Percentiles rank a stretch among this genome's conserved stretches.
Conservation (phyloP, 305 asterid genomes). For the Solanum hybrid region DNA sequence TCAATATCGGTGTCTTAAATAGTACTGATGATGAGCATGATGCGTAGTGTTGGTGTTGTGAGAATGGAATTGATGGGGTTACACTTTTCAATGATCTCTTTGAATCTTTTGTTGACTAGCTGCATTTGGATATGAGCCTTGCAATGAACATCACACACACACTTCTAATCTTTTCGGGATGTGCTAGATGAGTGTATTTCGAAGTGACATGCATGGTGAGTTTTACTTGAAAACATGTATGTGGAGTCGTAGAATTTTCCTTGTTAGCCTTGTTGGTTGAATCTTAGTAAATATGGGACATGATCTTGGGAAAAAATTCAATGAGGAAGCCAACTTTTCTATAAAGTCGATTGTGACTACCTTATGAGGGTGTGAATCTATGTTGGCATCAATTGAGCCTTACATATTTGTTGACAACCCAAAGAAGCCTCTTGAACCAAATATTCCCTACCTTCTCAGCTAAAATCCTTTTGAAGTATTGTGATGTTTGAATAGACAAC, state of each 20-base stretch:
- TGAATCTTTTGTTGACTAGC: background rate
- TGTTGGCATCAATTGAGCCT: background rate
- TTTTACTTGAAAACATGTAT: background rate
- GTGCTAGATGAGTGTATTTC: background rate
- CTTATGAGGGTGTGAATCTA: background rate
- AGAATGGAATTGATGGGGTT: background rate
- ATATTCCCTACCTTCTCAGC: background rate
- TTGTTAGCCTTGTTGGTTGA: background rate
- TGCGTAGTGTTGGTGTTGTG: background rate
- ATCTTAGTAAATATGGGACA: background rate
- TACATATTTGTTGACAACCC: background rate
- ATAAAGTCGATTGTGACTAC: background rate
- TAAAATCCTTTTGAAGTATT: background rate
- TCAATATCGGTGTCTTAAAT: background rate
- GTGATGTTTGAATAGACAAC: background rate
- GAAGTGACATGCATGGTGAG: background rate
- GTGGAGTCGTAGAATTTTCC: background rate
- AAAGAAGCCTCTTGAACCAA: background rate
- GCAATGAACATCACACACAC: background rate
- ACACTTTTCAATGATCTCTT: background rate
- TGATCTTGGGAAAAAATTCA: background rate
- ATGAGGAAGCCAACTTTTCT: background rate
- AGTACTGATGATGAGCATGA: background rate
- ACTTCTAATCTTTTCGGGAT: background rate
- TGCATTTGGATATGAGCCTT: background rate